Evolutionary conservation across 2,329 filamentous ascomycete genomes (phyloP).

Genomic region (Cercospora citrullina): DNA sequence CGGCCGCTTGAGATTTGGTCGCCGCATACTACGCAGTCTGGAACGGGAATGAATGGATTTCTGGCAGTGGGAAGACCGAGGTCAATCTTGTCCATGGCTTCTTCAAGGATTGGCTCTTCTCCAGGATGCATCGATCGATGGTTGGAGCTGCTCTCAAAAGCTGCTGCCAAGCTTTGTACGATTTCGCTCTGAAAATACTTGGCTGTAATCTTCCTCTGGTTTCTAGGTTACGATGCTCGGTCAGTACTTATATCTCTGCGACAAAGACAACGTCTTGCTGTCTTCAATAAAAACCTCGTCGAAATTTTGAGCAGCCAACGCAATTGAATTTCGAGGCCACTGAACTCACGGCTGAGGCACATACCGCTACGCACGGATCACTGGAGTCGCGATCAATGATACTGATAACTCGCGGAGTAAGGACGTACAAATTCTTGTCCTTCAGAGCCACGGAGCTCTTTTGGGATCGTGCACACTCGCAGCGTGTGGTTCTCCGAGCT

Average conservation of each 20-base stretch:
- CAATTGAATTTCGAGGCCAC: not conserved
- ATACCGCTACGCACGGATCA: not conserved
- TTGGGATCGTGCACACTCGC: not conserved
- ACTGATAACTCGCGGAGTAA: not conserved
- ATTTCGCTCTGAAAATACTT: not conserved
- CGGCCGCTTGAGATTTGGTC: not conserved
- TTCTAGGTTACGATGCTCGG: not conserved
- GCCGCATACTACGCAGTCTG: not conserved
- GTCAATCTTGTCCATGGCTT: not conserved
- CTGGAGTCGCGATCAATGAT: not conserved
- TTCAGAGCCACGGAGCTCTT: not conserved
- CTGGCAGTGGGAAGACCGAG: not conserved
- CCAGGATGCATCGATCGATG: not conserved
- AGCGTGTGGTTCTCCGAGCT: not conserved
- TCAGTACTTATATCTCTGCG: not conserved
- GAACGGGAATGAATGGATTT: not conserved
- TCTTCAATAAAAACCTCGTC: not conserved
- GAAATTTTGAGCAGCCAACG: not conserved
- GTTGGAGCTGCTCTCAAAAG: not conserved
- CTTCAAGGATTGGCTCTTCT: not conserved
- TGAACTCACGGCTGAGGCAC: not conserved
- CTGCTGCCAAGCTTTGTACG: not conserved
- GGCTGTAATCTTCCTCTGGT: not conserved
- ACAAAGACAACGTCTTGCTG: not conserved
- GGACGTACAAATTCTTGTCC: not conserved